phyloP scores from a whole-genome alignment of 2,329 filamentous ascomycete genomes.

The Fusarium sambucinum region DNA sequence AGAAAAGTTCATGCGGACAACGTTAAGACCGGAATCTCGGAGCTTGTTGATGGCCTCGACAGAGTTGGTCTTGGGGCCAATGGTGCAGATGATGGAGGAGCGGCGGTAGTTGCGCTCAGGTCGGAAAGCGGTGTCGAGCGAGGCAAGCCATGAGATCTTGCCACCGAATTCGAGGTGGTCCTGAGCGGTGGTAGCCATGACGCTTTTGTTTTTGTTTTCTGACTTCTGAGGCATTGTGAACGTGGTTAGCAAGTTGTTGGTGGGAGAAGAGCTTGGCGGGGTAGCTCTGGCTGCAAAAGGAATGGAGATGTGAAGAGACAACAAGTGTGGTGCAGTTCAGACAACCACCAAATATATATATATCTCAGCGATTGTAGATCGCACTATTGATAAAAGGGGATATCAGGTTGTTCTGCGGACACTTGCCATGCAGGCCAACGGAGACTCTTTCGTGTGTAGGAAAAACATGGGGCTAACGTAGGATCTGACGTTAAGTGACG shows the following conservation, averaged over 20 bases:
- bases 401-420: constrained; percentile 42
- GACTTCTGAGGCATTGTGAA: constrained; percentile 52
- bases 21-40: constrained; percentile 90
- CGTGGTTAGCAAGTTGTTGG: constrained; percentile 35
- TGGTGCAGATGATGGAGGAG: constrained; percentile 98
- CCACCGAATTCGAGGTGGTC: constrained; percentile 86
- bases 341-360: constrained; percentile 42
- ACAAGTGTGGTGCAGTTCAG: constrained; percentile 22
- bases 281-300: constrained; percentile 37
- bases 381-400: constrained; percentile 15
- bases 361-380: constrained; percentile 27
- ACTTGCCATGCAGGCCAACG: constrained; percentile 44
- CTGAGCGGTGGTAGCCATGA: constrained; percentile 75
- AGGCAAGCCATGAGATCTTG: constrained; percentile 73
- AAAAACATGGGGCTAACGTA: constrained; percentile 44
- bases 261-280: constrained; percentile 34
- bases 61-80: constrained; percentile 99
- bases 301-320: constrained; percentile 30
- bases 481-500: constrained; percentile 50
- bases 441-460: constrained; percentile 33
- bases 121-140: constrained; percentile 88
- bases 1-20: constrained; percentile 99
- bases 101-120: constrained; percentile 92
- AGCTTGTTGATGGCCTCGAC: constrained; percentile 97
- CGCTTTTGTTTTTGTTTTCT: constrained; percentile 54